Base-by-base conservation (phyloP, 2,329 filamentous ascomycete genomes). In the Penicillium nordicum region DNA sequence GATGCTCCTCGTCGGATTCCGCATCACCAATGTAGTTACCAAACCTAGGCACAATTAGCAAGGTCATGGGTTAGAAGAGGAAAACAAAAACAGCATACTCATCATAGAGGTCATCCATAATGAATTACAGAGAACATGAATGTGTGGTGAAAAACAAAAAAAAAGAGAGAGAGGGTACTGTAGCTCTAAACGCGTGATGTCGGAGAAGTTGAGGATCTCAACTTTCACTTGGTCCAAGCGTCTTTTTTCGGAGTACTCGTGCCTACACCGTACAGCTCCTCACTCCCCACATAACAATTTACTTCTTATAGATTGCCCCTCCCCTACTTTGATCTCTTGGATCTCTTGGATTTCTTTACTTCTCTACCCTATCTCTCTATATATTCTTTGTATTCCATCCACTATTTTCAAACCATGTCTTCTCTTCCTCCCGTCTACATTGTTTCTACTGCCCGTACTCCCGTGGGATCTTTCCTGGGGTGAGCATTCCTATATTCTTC, bases 1-100 rank as follows among this genome's bases (percentile, higher is more conserved):
- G 86, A 69, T 85, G 84, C 67, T 90, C 93, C 69, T 92, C 93
- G 71, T 96, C 92, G 55, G 90, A 94, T 74, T 88, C 88, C 69
- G 90, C 90, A 76, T 97, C 94, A 71, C 94, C 94, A 72, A 97
- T 96, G 78, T 94, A 97, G 80, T 97, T 97, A 71, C 93, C 93
- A 79, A 97, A 97, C 81, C 91, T 95, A 65, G 42, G 38, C 49
- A 48, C 44, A 38, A 55, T 60, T 67, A 66, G 68, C 43, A 60
- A 69, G 57, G 65, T 25, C 6, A 64, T 50, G 42, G 29, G 30
- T 50, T 32, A 30, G 14, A 18, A 59, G 8, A 60, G 8, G 8
- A 25, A 12, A 12, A 21, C 21, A 21, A 57, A 46, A n/a, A 3
- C 1, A 50, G 60, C 65, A 63, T 79, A 95, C 90, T 97, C 93